Percentiles rank a stretch among this genome's conserved stretches.
These are phyloP conservation scores for Penicillium goetzii DNA, from an alignment of 495 filamentous ascomycete species.

Conservation along the genomic window DNA sequence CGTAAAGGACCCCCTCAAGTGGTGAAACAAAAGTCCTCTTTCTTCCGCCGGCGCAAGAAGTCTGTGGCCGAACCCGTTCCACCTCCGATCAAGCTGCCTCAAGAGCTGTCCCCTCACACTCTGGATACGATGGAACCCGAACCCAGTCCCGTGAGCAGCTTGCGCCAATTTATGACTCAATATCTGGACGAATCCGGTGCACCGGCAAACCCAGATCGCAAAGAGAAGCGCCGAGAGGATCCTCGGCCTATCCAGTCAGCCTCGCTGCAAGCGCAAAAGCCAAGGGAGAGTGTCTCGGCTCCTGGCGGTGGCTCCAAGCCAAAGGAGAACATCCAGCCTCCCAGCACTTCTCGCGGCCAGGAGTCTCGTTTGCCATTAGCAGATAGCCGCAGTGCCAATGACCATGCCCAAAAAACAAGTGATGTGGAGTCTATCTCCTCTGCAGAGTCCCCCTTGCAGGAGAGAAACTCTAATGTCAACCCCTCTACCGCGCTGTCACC, in stretches of 20 bases:
- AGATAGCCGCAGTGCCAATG: slow-evolving; percentile 57
- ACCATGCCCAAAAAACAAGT: slow-evolving; percentile 25
- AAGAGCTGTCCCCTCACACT: slow-evolving; percentile 34
- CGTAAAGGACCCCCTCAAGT: slow-evolving; percentile 55
- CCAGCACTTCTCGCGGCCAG: slow-evolving; percentile 28
- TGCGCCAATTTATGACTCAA: slow-evolving; percentile 88
- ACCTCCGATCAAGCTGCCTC: slow-evolving; percentile 52
- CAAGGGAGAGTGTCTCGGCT: slow-evolving; percentile 32
- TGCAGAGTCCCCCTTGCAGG: slow-evolving; percentile 29
- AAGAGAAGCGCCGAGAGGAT: slow-evolving; percentile 30
- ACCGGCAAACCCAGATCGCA: slow-evolving; percentile 26
- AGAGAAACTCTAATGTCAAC: slow-evolving; percentile 26
- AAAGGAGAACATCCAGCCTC: slow-evolving; percentile 36
- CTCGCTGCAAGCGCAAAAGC: slow-evolving; percentile 29
- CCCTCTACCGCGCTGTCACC: slow-evolving; percentile 32
- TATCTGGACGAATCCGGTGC: slow-evolving; percentile 57
- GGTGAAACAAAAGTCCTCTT: slow-evolving; percentile 89
- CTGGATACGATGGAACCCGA: slow-evolving; percentile 44
- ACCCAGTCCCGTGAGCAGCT: slow-evolving; percentile 82
- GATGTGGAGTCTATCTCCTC: slow-evolving; percentile 26
- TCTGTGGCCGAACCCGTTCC: slow-evolving; percentile 64
- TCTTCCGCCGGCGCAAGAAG: slow-evolving; percentile 92
- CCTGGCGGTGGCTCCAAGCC: slow-evolving; percentile 27
- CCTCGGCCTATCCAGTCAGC: slow-evolving; percentile 24
- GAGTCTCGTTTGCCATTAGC: slow-evolving; percentile 53